These are phyloP conservation scores for Eutrema japonicum DNA, from an alignment of 345 rosid species.

Conservation along the genomic window DNA sequence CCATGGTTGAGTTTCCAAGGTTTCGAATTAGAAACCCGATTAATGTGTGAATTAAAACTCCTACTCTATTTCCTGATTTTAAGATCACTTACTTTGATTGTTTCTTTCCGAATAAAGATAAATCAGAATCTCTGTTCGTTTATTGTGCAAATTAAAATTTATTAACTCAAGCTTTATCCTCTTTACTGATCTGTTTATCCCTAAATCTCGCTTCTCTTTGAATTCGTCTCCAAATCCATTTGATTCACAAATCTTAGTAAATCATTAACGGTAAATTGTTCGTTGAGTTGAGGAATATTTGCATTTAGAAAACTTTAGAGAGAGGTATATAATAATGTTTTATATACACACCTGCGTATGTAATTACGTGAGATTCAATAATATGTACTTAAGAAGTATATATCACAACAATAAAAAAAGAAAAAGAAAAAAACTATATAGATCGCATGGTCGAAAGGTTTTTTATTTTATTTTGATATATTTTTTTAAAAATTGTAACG, in stretches of 20 bases:
- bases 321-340: neutral
- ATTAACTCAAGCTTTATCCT: neutral
- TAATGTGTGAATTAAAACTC: neutral
- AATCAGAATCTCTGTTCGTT: neutral
- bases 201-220: slow-evolving; percentile 16
- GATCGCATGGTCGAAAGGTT: slow-evolving; percentile 28
- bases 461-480: too few species aligned
- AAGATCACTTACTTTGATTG: slow-evolving; percentile 5
- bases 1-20: slow-evolving; percentile 37
- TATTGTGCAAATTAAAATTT: neutral
- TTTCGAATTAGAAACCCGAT: slow-evolving; percentile 11
- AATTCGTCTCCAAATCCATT: slow-evolving; percentile 3
- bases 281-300: neutral
- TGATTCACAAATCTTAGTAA: neutral
- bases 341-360: slow-evolving; percentile 30
- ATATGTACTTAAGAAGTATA: slow-evolving; percentile 2
- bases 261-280: neutral
- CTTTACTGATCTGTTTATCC: neutral
- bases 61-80: slow-evolving; percentile 20
- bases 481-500: too few species aligned
- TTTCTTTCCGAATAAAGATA: slow-evolving; percentile 6
- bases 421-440: neutral
- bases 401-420: neutral
- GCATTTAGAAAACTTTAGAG: neutral
- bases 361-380: slow-evolving; percentile 21